These are phyloP conservation scores for Phaeophleospora eucalypticola DNA, from an alignment of 2,329 filamentous ascomycete species.

Conservation along the genomic window DNA sequence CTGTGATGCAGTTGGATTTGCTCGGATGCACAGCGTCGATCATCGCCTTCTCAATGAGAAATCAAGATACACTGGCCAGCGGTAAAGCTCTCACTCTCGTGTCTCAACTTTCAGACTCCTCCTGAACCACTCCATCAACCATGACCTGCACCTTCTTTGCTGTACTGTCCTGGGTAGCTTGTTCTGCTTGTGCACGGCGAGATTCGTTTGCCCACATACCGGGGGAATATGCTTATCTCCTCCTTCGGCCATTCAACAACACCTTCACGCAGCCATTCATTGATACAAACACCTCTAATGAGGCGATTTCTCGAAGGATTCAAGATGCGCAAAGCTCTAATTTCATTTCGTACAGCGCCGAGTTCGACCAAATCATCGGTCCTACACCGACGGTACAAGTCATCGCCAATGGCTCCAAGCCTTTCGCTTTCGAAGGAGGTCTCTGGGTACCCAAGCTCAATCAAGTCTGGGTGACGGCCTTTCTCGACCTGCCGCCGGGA, in stretches of 20 bases:
- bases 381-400: background rate
- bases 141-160: too few relatives aligned
- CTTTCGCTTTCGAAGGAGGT: constrained; percentile 1
- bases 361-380: background rate
- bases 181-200: background rate
- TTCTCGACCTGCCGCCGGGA: background rate
- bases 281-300: background rate
- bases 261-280: background rate
- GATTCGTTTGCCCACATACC: background rate
- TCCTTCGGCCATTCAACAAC: constrained; percentile 1
- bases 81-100: too few relatives aligned
- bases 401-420: background rate
- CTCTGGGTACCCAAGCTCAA: background rate
- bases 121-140: too few relatives aligned
- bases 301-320: background rate
- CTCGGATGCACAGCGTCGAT: too few relatives aligned
- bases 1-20: too few relatives aligned
- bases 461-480: constrained; percentile 1
- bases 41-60: too few relatives aligned
- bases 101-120: too few relatives aligned
- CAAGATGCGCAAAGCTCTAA: background rate
- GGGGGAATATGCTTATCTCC: background rate
- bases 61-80: too few relatives aligned
- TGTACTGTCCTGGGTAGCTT: too few relatives aligned
- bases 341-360: background rate